Evolutionary conservation across 176 grass and related monocot species (phyloP).

Genomic region (Neostapfia colusana): DNA sequence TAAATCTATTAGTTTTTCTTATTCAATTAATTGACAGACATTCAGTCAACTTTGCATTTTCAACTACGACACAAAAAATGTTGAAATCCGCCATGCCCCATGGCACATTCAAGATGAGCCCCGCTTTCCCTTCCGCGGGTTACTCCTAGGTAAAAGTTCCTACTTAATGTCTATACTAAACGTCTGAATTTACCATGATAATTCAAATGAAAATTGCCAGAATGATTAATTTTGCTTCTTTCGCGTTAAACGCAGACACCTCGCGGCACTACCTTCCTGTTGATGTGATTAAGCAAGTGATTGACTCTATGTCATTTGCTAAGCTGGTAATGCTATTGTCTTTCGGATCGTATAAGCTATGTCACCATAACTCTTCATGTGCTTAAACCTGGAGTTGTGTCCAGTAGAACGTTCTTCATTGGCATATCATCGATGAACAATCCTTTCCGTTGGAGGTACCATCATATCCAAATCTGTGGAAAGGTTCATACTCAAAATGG

Average conservation of each 20-base stretch:
- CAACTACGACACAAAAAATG: conserved; percentile 81
- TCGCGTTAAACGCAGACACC: conserved; percentile 62
- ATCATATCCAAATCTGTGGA: conserved; percentile 88
- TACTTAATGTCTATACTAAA: background rate
- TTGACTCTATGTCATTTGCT: conserved; percentile 93
- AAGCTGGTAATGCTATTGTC: conserved; percentile 76
- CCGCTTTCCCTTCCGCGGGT: conserved; percentile 74
- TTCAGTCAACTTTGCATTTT: conserved; percentile 93
- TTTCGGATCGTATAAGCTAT: conserved; percentile 20
- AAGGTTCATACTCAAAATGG: conserved; percentile 78
- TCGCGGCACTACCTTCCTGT: conserved; percentile 84
- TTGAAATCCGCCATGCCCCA: conserved; percentile 73
- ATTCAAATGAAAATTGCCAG: conserved; percentile 1
- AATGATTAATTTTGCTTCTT: conserved; percentile 22
- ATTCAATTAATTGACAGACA: conserved; percentile 56
- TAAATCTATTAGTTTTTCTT: background rate
- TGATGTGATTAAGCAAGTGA: conserved; percentile 86
- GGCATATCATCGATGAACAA: conserved; percentile 96
- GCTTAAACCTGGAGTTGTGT: conserved; percentile 56
- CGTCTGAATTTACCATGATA: background rate
- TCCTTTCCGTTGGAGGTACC: conserved; percentile 92
- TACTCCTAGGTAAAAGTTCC: conserved; percentile 65
- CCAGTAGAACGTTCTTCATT: conserved; percentile 99
- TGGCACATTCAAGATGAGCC: conserved; percentile 97
- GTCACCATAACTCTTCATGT: conserved; percentile 30